These are phyloP conservation scores for Darksidea phi DNA, from an alignment of 495 filamentous ascomycete genomes.

Conservation along the genomic window DNA sequence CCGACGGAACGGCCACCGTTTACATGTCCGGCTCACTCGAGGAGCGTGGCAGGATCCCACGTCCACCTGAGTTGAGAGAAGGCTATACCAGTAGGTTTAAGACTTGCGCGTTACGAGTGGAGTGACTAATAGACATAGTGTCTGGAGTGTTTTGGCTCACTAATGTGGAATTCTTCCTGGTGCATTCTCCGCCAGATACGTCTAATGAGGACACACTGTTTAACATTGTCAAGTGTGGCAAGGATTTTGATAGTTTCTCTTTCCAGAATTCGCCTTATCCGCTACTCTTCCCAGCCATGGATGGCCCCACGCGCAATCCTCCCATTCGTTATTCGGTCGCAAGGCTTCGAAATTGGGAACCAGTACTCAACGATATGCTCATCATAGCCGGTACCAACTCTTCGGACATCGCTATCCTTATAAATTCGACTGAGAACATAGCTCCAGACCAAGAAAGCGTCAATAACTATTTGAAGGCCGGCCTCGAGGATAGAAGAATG, in stretches of 20 bases:
- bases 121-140: conserved; percentile 52
- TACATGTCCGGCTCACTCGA: conserved; percentile 76
- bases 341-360: conserved; percentile 73
- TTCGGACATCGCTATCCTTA: conserved; percentile 73
- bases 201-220: conserved; percentile 58
- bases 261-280: conserved; percentile 74
- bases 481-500: conserved; percentile 72
- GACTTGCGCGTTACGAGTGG: not conserved
- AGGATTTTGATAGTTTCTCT: conserved; percentile 48
- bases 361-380: conserved; percentile 73
- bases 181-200: conserved; percentile 58
- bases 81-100: conserved; percentile 64
- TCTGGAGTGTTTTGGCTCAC: conserved; percentile 87
- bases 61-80: conserved; percentile 64
- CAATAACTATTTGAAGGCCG: conserved; percentile 69
- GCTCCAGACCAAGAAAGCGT: conserved; percentile 51
- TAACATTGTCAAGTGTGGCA: conserved; percentile 69
- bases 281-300: conserved; percentile 63
- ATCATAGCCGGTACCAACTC: conserved; percentile 78
- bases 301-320: conserved; percentile 50
- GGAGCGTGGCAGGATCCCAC: conserved; percentile 73
- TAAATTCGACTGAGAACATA: conserved; percentile 66
- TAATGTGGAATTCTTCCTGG: conserved; percentile 77
- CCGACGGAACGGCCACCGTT: conserved; percentile 75
- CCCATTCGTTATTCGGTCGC: conserved; percentile 74